A percentile compares a stretch with the other conserved stretches of the same genome.
Conservation (phyloP, 2,329 filamentous ascomycete genomes). For the Aspergillus udagawae region DNA sequence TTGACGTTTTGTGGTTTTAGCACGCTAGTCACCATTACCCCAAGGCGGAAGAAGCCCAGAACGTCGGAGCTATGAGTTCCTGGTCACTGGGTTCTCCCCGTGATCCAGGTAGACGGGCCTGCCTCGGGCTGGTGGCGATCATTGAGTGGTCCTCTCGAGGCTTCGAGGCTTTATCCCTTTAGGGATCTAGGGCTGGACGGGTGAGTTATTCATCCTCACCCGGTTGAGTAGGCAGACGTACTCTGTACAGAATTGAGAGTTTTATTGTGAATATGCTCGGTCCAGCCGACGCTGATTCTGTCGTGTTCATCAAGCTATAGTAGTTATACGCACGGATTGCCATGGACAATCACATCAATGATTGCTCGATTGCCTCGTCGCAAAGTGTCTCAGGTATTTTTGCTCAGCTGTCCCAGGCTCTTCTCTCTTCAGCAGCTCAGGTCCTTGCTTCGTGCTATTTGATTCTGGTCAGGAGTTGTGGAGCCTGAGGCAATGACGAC, state of each 20-base stretch:
- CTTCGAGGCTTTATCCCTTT: conserved; percentile 9
- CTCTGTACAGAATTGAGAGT: background rate
- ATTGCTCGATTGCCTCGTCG: conserved; percentile 16
- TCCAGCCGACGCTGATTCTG: background rate
- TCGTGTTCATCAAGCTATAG: background rate
- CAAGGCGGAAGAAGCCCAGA: conserved; percentile 16
- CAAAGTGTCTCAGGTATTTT: conserved; percentile 18
- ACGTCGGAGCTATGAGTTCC: conserved; percentile 9
- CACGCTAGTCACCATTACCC: background rate
- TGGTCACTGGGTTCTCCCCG: conserved; percentile 18
- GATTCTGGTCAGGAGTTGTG: conserved; percentile 11
- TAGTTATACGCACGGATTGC: background rate
- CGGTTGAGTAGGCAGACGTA: background rate
- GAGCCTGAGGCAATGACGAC: conserved; percentile 14
- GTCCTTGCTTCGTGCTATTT: conserved; percentile 34
- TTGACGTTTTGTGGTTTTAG: background rate
- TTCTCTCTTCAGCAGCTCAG: background rate
- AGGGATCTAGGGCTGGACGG: background rate
- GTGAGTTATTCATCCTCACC: background rate
- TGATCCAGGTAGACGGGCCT: conserved; percentile 15
- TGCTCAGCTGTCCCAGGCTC: background rate
- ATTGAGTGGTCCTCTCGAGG: conserved; percentile 3
- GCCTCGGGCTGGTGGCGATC: conserved; percentile 15
- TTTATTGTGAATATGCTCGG: background rate
- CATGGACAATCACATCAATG: background rate